Evolutionary conservation across 2,329 filamentous ascomycete species (phyloP), one percentile per base, ranked within the genome.

Genomic region (Colletotrichum horii): DNA sequence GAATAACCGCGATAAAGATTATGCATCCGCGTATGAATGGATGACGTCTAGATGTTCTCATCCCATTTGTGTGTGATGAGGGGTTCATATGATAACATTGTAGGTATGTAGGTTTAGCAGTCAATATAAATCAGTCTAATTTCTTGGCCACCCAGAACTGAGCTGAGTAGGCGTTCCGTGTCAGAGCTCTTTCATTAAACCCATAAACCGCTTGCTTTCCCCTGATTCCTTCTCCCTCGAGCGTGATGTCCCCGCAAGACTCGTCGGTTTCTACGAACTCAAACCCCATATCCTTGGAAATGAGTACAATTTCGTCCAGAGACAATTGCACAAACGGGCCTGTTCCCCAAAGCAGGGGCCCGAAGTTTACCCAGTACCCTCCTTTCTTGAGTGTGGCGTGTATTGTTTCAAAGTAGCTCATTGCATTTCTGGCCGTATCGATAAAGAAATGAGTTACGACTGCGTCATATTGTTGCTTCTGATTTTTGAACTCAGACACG

Each of bases 381-480:
- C 89, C 89, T 0, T 81, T 79, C 58, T 83, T 85, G 4, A 92
- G 83, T 0, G 90, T 78, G 0, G 80, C 80, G 66, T 88, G 83
- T 58, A 91, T 91, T 0, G 86, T 90, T 43, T 91, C 89, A 8
- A 92, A 83, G 75, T 92, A 92, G 1, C 79, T 82, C 79, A 91
- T 84, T 2, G 91, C 80, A 70, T 92, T 92, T 1, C 89, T 85
- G 0, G 90, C 90, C 0, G 90, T 92, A 78, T 92, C 90, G 77
- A 92, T 91, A 81, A 92, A 92, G 82, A 91, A 92, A 58, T 91
- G 86, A 0, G 90, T 91, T 0, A 91, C 80, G 0, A 92, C 81
- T 1, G 86, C 83, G 69, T 92, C 89, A 79, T 85, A 91, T 6
- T 78, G 66, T 1, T 79, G 78, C 0, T 76, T 66, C 9, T 78